phyloP scores from a whole-genome alignment of 2,329 filamentous ascomycete species.

The Ceratocystis cacaofunesta region DNA sequence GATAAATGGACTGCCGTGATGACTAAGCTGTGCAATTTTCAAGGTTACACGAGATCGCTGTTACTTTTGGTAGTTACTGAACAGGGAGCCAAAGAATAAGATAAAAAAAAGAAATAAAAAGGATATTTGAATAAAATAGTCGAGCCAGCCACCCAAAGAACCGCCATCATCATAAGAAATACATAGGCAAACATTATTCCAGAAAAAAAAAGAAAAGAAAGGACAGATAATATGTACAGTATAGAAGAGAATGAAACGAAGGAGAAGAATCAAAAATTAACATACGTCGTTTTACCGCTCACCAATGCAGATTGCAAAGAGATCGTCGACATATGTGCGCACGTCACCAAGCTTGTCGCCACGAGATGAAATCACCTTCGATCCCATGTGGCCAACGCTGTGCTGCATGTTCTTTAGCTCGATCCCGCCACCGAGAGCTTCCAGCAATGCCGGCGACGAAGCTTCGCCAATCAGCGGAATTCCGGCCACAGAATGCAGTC shows the following conservation, averaged over 20 bases:
- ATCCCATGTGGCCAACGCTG: constrained; percentile 22
- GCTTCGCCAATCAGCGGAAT: constrained; percentile 15
- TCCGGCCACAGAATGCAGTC: constrained; percentile 3
- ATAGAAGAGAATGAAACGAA: not conserved
- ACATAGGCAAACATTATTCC: not conserved
- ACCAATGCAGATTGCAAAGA: constrained; percentile 21
- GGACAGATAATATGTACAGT: not conserved
- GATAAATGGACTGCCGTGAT: no score
- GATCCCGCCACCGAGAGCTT: constrained; percentile 8
- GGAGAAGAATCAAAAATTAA: not conserved
- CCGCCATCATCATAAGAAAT: not conserved
- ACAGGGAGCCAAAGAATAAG: no score
- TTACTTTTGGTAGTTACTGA: no score
- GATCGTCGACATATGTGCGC: constrained; percentile 32
- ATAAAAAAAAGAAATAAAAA: not conserved
- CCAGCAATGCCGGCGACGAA: not conserved
- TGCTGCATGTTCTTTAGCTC: constrained; percentile 18
- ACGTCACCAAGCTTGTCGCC: constrained; percentile 25
- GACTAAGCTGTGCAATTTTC: no score
- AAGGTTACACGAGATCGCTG: no score
- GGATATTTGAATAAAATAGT: not conserved
- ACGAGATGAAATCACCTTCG: constrained; percentile 17
- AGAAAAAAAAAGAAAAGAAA: not conserved
- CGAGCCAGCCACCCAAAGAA: not conserved
- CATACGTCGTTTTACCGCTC: constrained; percentile 8